These are phyloP conservation scores for Chrysochromulina tobinii DNA, from an alignment of 78 protist species.

Conservation along the genomic window DNA sequence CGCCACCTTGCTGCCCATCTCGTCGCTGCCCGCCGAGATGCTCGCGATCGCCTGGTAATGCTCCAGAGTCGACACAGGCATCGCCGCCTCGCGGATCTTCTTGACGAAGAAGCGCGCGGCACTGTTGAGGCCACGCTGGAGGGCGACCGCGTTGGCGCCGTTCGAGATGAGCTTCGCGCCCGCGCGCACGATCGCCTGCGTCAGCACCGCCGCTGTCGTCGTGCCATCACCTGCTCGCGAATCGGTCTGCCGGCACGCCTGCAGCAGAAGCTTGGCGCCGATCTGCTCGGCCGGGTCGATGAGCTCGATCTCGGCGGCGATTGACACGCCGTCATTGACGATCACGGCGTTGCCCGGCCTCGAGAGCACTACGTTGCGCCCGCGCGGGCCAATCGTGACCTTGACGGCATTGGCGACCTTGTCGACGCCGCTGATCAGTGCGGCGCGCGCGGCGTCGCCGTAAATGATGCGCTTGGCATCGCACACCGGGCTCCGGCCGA, in stretches of 20 bases:
- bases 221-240: constrained; percentile 5
- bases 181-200: constrained; percentile 27
- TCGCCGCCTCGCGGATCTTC: neutral
- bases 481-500: too few relatives aligned
- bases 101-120: neutral
- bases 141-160: constrained; percentile 17
- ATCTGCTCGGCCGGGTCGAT: neutral
- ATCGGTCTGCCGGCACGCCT: constrained; percentile 1
- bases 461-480: neutral
- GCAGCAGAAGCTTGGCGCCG: constrained; percentile 14
- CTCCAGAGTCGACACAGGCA: neutral
- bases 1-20: neutral
- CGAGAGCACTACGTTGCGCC: constrained; percentile 14
- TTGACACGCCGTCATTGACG: constrained; percentile 32
- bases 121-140: neutral
- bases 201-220: constrained; percentile 29
- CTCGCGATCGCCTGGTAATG: neutral
- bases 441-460: neutral
- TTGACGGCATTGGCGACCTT: constrained; percentile 5
- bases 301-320: neutral
- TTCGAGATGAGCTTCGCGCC: neutral
- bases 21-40: neutral
- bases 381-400: constrained; percentile 14
- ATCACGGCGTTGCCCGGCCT: neutral
- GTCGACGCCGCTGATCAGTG: neutral